These are phyloP conservation scores for Talaromyces pinophilus DNA, from an alignment of 2,329 filamentous ascomycete genomes.

Conservation along the genomic window DNA sequence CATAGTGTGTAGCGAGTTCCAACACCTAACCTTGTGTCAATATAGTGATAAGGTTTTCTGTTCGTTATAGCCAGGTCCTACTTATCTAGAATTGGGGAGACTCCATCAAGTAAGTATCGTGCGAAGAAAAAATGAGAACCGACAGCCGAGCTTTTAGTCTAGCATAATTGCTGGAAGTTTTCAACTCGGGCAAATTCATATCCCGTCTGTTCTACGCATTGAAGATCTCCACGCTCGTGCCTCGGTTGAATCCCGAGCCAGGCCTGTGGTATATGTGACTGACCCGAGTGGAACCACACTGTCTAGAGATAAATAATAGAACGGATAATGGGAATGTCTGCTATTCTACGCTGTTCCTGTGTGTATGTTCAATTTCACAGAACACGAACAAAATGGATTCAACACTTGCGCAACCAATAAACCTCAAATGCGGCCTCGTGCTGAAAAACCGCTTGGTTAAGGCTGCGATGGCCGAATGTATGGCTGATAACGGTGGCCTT, in stretches of 20 bases:
- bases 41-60: no score
- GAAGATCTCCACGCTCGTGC: neutral
- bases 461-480: conserved; percentile 16
- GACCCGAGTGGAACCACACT: no score
- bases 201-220: neutral
- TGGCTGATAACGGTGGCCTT: conserved; percentile 3
- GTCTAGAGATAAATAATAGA: no score
- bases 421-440: conserved; percentile 10
- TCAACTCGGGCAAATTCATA: neutral
- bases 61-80: neutral
- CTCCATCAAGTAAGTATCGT: neutral
- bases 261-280: neutral
- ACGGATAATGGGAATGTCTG: neutral
- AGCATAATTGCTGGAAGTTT: neutral
- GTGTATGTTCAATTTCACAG: neutral
- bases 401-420: conserved; percentile 10
- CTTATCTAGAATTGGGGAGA: no score
- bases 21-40: no score
- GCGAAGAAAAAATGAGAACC: neutral
- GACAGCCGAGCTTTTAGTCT: neutral
- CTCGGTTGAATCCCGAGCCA: neutral
- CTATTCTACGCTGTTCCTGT: neutral
- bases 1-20: no score
- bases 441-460: conserved; percentile 19
- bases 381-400: conserved; percentile 5